Evolutionary conservation across 2,329 filamentous ascomycete genomes (phyloP).

Genomic region (Hypoxylon sp.): DNA sequence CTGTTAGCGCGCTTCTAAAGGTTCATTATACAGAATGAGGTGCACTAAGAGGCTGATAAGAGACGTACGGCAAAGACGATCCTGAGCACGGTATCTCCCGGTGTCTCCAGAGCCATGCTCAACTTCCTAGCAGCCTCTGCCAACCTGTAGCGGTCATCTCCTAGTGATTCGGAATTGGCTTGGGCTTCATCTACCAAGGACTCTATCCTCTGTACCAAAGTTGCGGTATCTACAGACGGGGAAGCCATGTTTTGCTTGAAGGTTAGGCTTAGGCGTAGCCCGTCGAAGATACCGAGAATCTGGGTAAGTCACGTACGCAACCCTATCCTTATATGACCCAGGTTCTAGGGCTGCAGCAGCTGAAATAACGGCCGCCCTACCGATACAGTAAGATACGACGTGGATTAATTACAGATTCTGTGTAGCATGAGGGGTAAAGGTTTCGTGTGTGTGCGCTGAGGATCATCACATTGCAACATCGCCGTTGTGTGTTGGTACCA

Average conservation of each 20-base stretch:
- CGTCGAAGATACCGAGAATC: not conserved
- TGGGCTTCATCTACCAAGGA: not conserved
- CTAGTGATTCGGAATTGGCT: not conserved
- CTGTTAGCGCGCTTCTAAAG: not conserved
- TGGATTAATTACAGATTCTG: not conserved
- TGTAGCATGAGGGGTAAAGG: not conserved
- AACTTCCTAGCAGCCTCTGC: slow-evolving; percentile 6
- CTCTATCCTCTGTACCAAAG: slow-evolving; percentile 4
- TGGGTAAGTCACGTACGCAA: not conserved
- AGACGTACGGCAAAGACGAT: slow-evolving; percentile 27
- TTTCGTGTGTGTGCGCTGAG: not conserved
- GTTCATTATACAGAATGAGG: not conserved
- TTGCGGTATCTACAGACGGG: not conserved
- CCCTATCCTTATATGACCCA: not conserved
- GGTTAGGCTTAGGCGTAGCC: not conserved
- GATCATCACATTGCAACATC: not conserved
- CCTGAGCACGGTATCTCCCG: slow-evolving; percentile 38
- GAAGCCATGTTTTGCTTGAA: not conserved
- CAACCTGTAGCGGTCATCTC: not conserved
- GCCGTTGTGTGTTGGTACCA: not conserved
- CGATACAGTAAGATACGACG: not conserved
- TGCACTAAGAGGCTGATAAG: not conserved
- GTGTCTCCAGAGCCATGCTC: slow-evolving; percentile 23
- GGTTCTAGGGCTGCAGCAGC: not conserved
- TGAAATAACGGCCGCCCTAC: not conserved